These are phyloP conservation scores for Asterochloris sp. DNA, from an alignment of 139 green algal species.

Conservation along the genomic window DNA sequence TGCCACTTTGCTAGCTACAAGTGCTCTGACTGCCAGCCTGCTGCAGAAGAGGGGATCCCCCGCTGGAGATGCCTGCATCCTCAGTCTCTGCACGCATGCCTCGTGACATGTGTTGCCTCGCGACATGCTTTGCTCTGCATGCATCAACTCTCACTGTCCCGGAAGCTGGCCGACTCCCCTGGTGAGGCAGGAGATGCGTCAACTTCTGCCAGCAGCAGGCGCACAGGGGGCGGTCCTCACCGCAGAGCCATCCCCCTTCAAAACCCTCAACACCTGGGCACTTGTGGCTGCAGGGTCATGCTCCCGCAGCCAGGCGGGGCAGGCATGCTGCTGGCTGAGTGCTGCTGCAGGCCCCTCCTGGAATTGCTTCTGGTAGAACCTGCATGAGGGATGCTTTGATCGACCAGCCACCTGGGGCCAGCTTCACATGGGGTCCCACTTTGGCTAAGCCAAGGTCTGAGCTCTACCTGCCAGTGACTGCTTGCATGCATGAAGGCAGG, in stretches of 20 bases:
- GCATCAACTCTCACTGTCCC: neutral
- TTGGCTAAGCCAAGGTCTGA: neutral
- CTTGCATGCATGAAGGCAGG: neutral
- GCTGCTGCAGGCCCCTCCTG: neutral
- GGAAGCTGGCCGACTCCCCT: neutral
- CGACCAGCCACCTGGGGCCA: neutral
- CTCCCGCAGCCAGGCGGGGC: neutral
- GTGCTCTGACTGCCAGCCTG: too few species aligned
- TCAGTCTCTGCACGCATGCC: too few species aligned
- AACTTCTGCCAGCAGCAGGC: neutral
- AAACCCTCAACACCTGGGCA: too few species aligned
- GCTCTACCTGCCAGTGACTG: neutral
- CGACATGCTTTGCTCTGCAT: too few species aligned
- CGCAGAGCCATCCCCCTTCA: too few species aligned
- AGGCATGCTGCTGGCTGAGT: neutral
- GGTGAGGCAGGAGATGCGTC: neutral
- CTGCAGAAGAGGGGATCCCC: too few species aligned
- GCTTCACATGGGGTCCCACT: neutral
- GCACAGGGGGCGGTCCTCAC: too few species aligned
- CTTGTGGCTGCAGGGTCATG: neutral
- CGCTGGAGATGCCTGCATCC: too few species aligned
- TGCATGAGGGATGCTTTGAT: neutral
- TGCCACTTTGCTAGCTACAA: too few species aligned
- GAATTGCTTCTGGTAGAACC: constrained; percentile 14
- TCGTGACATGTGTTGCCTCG: too few species aligned